phyloP scores from a whole-genome alignment of 2,329 filamentous ascomycete species.

The Chrysoporthe cubensis region DNA sequence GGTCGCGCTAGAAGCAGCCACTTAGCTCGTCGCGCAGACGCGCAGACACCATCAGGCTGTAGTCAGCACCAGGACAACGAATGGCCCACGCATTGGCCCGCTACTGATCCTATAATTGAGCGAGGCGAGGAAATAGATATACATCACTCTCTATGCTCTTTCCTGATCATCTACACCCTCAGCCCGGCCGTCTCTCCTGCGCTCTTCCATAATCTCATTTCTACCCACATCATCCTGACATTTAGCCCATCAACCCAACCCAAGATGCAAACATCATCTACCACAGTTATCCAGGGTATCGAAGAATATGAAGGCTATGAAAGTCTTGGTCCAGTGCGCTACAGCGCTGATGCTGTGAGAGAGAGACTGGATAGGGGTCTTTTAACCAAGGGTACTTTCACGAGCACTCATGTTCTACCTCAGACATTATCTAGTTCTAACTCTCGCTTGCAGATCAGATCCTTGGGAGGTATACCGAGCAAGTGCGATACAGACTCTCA shows the following conservation, averaged over 20 bases:
- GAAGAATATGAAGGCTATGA: background rate
- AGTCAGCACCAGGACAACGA: too few relatives aligned
- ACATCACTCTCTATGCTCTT: background rate
- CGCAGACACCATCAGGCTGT: too few relatives aligned
- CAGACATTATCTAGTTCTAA: background rate
- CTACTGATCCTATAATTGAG: background rate
- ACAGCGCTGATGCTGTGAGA: background rate
- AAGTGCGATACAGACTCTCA: background rate
- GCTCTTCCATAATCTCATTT: background rate
- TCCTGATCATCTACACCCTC: background rate
- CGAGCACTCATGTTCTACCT: background rate
- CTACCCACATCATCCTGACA: background rate
- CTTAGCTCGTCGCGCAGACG: too few relatives aligned
- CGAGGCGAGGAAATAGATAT: background rate
- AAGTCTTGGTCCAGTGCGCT: background rate
- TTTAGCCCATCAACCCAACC: background rate
- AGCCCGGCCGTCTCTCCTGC: background rate
- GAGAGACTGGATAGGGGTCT: background rate
- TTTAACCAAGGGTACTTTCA: background rate
- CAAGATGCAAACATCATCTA: background rate
- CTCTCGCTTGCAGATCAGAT: background rate
- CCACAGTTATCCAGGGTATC: background rate
- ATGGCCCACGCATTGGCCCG: background rate
- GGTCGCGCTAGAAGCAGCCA: too few relatives aligned
- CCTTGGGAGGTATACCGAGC: background rate